Evolutionary conservation across 805 yeast genomes (phyloP).

Genomic region (Pichia gijzeniarum): DNA sequence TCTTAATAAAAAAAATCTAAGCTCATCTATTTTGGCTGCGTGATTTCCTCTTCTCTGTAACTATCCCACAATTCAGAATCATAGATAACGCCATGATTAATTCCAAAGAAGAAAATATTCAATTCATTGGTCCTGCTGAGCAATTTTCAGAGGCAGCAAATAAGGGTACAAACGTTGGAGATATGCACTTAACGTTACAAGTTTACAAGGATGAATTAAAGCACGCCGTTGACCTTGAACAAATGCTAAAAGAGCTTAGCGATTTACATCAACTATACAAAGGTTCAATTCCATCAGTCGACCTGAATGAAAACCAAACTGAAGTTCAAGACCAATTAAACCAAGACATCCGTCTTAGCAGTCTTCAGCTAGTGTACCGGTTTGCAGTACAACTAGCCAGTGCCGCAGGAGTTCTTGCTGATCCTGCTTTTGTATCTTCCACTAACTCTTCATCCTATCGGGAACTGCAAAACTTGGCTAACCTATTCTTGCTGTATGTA

Average conservation of each 20-base stretch:
- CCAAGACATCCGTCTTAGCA: neutral
- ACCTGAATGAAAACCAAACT: neutral
- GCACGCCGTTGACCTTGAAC: neutral
- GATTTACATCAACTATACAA: neutral
- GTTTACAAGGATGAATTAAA: neutral
- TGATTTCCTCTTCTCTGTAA: no score
- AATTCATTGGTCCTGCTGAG: no score
- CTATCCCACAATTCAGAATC: no score
- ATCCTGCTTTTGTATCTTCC: neutral
- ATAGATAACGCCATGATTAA: neutral
- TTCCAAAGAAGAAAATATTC: neutral
- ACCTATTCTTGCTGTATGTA: slow-evolving; percentile 1
- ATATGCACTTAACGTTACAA: neutral
- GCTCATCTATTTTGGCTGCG: no score
- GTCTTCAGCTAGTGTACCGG: neutral
- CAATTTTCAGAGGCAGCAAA: neutral
- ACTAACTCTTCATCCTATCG: no score
- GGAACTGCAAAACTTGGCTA: neutral
- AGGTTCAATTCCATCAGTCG: neutral
- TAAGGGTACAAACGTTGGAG: neutral
- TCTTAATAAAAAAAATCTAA: no score
- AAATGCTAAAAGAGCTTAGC: neutral
- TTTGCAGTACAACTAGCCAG: neutral
- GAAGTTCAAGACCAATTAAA: neutral
- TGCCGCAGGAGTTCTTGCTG: neutral